phyloP scores from a whole-genome alignment of 2,329 filamentous ascomycete genomes.

The Metarhizium sp. region DNA sequence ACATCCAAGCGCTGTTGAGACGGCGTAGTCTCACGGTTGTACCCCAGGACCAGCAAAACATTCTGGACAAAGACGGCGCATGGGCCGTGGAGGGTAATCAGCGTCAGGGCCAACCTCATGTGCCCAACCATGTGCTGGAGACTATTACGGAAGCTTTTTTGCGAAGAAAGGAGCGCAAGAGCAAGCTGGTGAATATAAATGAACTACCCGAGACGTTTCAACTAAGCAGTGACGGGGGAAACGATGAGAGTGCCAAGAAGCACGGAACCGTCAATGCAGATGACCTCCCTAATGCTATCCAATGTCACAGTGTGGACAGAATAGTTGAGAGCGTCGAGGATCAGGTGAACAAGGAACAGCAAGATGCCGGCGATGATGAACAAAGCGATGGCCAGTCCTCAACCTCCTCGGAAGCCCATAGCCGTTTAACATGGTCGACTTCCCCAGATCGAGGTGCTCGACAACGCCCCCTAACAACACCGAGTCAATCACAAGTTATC shows the following conservation, averaged over 20 bases:
- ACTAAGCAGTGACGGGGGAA: too few relatives aligned
- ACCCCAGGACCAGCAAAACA: constrained; percentile 27
- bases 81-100: constrained; percentile 24
- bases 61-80: constrained; percentile 25
- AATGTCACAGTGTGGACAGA: not conserved
- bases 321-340: not conserved
- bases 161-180: not conserved
- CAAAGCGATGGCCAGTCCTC: constrained; percentile 7
- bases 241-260: not conserved
- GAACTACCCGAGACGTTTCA: not conserved
- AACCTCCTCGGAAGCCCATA: not conserved
- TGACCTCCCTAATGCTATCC: not conserved
- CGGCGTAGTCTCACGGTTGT: constrained; percentile 21
- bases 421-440: not conserved
- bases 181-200: not conserved
- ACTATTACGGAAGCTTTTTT: constrained; percentile 17
- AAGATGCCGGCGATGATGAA: not conserved
- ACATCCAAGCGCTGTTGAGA: constrained; percentile 15
- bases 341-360: not conserved
- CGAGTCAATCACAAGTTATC: constrained; percentile 11
- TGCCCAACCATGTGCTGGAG: constrained; percentile 27
- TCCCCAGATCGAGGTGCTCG: not conserved
- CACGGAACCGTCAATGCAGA: not conserved
- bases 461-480: not conserved
- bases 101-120: constrained; percentile 17